Evolutionary conservation across 768 basidiomycete species (phyloP), one percentile per base, ranked within the genome.

Genomic region (Boletus tomentosulus): DNA sequence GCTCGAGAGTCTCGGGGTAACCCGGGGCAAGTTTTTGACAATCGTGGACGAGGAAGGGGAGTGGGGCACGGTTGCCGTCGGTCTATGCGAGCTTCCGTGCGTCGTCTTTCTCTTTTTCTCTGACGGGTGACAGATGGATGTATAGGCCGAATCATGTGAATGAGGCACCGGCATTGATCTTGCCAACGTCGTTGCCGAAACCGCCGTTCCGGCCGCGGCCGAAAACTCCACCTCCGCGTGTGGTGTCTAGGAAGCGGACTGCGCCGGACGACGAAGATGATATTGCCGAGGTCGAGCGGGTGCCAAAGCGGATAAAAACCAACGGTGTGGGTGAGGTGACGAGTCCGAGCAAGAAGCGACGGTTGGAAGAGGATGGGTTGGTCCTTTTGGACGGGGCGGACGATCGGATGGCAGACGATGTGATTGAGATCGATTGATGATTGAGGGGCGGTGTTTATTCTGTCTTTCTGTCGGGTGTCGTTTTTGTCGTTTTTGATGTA

Each of bases 31-130:
- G 72, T 96, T 97, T 73, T 64, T 98, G 64, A 84, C 85, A 5
- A 87, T 98, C 33, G 85, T 85, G 4, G 94, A 98, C 67, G 94
- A 97, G 62, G 91, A 95, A 30, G 89, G 82, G 6, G 85, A 84
- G 54, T 79, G 76, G 69, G 82, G 77, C 10, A 90, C 87, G 2
- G 79, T 96, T 28, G 78, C 84, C 7, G 76, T 95, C 16, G 87
- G 80, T 1, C 64, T 96, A 39, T 80, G 83, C 46, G 70, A 73
- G 25, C 74, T 91, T 51, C 85, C 90, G 90, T 92, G 62, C 67
- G 90, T 83, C 30, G 10, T 34, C 22, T 9, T 16, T 48, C 13
- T 16, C n/a, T 22, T 19, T 24, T 7, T 46, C 3, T 38, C 3
- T 3, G 30, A 19, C 16, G 39, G 34, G 28, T 39, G 41, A 33